A percentile compares a stretch with the other conserved stretches of the same genome.
These are phyloP conservation scores for Pichia occidentalis DNA, from an alignment of 805 yeast species.

Conservation along the genomic window DNA sequence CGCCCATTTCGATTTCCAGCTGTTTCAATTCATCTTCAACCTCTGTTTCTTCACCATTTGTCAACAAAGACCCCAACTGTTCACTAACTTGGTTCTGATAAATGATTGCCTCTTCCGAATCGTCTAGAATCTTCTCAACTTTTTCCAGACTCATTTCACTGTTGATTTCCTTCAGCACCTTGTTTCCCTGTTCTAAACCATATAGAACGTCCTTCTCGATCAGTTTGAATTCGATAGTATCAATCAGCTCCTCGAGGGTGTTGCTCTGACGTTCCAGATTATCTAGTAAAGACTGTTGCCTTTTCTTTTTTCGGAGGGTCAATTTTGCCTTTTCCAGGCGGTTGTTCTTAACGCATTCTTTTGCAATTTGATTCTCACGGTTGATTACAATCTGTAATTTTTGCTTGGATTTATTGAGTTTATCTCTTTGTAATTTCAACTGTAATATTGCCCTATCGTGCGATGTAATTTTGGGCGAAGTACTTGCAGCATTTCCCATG, in stretches of 20 bases:
- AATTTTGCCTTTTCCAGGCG: slow-evolving; percentile 58
- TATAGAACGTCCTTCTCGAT: slow-evolving; percentile 79
- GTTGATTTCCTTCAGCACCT: slow-evolving; percentile 68
- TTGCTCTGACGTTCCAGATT: slow-evolving; percentile 74
- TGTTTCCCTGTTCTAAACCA: slow-evolving; percentile 77
- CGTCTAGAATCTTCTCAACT: slow-evolving; percentile 80
- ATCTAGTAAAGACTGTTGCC: slow-evolving; percentile 65
- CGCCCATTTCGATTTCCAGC: slow-evolving; percentile 41
- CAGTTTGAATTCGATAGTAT: slow-evolving; percentile 80
- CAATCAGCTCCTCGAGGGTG: slow-evolving; percentile 70
- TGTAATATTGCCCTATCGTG: slow-evolving; percentile 85
- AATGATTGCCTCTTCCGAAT: slow-evolving; percentile 70
- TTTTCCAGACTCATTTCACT: slow-evolving; percentile 68
- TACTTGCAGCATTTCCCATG: slow-evolving; percentile 30
- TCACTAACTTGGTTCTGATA: slow-evolving; percentile 72
- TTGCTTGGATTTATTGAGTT: slow-evolving; percentile 63
- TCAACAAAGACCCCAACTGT: slow-evolving; percentile 38
- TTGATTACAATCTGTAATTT: slow-evolving; percentile 51
- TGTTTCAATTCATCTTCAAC: slow-evolving; percentile 56
- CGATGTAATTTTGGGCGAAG: slow-evolving; percentile 55
- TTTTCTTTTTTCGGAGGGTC: slow-evolving; percentile 70
- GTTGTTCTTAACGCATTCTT: slow-evolving; percentile 43
- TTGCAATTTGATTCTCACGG: slow-evolving; percentile 58
- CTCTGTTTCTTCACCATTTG: slow-evolving; percentile 48
- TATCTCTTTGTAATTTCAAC: slow-evolving; percentile 83